These are phyloP conservation scores for Arachnomyces sp. DNA, from an alignment of 2,329 filamentous ascomycete genomes.

Conservation along the genomic window DNA sequence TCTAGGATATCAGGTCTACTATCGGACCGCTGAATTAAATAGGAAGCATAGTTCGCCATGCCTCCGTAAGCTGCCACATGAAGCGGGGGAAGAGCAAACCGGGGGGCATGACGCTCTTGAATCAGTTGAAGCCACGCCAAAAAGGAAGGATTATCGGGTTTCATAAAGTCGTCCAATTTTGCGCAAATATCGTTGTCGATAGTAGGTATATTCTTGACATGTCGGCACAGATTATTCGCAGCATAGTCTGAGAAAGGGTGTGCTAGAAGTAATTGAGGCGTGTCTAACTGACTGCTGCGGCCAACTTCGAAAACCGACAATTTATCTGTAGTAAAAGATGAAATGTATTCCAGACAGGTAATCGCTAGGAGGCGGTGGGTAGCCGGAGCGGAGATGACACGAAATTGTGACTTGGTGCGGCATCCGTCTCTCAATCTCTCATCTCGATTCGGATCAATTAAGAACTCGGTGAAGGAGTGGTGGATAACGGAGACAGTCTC, in stretches of 20 bases:
- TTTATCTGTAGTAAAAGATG: too few species aligned
- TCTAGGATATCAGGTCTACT: neutral
- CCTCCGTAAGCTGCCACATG: slow-evolving; percentile 7
- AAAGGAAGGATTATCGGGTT: slow-evolving; percentile 1
- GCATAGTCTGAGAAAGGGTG: too few species aligned
- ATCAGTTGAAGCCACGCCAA: slow-evolving; percentile 4
- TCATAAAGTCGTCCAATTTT: too few species aligned
- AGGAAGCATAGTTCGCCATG: slow-evolving; percentile 3
- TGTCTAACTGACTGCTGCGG: too few species aligned
- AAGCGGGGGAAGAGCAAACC: slow-evolving; percentile 2
- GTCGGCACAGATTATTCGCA: too few species aligned
- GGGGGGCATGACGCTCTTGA: neutral
- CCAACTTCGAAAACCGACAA: slow-evolving; percentile 6
- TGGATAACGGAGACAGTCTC: slow-evolving; percentile 40
- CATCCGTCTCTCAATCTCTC: neutral
- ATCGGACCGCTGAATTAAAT: neutral
- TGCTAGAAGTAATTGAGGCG: too few species aligned
- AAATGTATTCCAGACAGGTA: slow-evolving; percentile 5
- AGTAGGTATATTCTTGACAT: too few species aligned
- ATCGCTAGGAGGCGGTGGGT: slow-evolving; percentile 7
- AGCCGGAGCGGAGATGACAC: slow-evolving; percentile 1
- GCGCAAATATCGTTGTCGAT: too few species aligned
- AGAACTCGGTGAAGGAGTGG: slow-evolving; percentile 42
- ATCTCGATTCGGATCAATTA: slow-evolving; percentile 20
- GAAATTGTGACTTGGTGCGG: slow-evolving; percentile 7